Conservation (phyloP, 2,329 filamentous ascomycete genomes). For the Penicillium expansum region DNA sequence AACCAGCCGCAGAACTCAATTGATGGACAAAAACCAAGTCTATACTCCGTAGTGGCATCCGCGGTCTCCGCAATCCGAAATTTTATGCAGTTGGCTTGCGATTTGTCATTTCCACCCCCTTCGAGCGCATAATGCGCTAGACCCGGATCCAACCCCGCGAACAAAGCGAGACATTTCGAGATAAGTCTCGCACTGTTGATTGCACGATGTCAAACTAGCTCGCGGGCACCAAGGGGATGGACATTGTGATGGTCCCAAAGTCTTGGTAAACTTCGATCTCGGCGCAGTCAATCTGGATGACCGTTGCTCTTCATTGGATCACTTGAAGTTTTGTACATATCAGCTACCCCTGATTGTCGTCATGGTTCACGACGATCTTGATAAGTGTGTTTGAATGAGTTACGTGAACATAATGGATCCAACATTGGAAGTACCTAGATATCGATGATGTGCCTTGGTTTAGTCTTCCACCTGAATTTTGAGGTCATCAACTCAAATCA, state of each 20-base stretch:
- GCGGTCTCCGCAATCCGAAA: not conserved
- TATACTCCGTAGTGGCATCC: not conserved
- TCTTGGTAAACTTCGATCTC: slow-evolving; percentile 9
- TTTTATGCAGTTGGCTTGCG: not conserved
- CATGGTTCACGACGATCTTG: not conserved
- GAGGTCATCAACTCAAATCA: not conserved
- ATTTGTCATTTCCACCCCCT: slow-evolving; percentile 11
- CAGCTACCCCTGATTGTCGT: not conserved
- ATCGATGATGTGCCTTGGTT: not conserved
- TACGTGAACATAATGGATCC: slow-evolving; percentile 4
- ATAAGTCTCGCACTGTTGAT: slow-evolving; percentile 17
- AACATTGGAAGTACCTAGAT: not conserved
- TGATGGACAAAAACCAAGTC: slow-evolving; percentile 5
- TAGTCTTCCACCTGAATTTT: not conserved
- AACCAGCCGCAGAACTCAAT: not conserved
- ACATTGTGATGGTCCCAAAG: not conserved
- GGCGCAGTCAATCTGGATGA: not conserved
- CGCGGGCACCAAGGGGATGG: not conserved
- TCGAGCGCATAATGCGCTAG: slow-evolving; percentile 5
- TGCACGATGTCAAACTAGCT: slow-evolving; percentile 1
- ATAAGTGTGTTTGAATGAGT: not conserved
- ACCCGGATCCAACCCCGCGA: not conserved
- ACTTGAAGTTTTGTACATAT: not conserved
- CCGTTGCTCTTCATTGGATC: not conserved
- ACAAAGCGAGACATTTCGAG: not conserved